Conservation (phyloP, 192 early-diverging fungal genomes). For the Backusella psychrophila region DNA sequence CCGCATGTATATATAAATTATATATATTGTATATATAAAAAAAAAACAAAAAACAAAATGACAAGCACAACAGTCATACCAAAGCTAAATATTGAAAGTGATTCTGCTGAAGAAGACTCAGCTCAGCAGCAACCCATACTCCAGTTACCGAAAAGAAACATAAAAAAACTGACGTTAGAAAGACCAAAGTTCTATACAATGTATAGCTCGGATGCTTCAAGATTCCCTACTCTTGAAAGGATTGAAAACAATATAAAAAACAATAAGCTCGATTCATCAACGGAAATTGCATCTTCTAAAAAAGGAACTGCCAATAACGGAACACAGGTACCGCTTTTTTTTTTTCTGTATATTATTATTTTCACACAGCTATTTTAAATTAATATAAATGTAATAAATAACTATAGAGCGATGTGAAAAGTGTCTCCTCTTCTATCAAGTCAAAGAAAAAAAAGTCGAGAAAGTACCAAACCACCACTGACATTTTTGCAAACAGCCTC, state of each 20-base stretch:
- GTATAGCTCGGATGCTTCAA: not conserved
- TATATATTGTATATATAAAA: not conserved
- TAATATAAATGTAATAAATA: not conserved
- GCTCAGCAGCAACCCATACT: not conserved
- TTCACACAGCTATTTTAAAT: not conserved
- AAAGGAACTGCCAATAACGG: not conserved
- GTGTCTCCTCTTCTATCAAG: not conserved
- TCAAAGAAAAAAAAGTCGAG: not conserved
- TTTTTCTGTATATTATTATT: not conserved
- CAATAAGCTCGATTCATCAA: not conserved
- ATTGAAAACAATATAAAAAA: not conserved
- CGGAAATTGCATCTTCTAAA: not conserved
- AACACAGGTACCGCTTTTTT: not conserved
- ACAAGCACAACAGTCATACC: not conserved
- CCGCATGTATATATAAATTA: too few species aligned
- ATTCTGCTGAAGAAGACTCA: not conserved
- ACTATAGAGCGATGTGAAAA: not conserved
- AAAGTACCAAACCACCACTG: slow-evolving; percentile 14
- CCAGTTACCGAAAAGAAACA: not conserved
- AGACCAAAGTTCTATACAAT: slow-evolving; percentile 6
- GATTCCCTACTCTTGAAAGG: slow-evolving; percentile 4
- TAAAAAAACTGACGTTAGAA: not conserved
- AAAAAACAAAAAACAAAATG: not conserved
- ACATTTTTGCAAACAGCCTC: slow-evolving; percentile 27
- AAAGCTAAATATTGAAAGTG: not conserved